Conservation (phyloP, 192 early-diverging fungal genomes). For the Linnemannia elongata region DNA sequence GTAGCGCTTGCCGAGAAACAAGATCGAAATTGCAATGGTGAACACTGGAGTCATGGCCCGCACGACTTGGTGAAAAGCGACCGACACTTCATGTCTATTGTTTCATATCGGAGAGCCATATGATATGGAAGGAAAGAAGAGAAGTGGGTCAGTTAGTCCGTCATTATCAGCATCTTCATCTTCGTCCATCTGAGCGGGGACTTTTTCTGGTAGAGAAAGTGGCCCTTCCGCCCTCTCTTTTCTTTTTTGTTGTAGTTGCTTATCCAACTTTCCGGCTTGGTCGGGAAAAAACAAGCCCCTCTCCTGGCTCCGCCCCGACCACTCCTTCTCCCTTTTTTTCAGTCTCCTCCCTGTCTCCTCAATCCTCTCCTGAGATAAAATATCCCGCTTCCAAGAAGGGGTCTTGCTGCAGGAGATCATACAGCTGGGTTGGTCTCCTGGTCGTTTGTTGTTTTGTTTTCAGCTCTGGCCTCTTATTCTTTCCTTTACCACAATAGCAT, state of each 20-base stretch:
- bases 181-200: background rate
- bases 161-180: too few species aligned
- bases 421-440: background rate
- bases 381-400: background rate
- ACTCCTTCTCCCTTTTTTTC: background rate
- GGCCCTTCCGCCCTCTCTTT: background rate
- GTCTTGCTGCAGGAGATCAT: background rate
- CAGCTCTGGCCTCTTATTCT: background rate
- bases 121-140: background rate
- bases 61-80: slow-evolving; percentile 85
- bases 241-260: background rate
- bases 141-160: background rate
- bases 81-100: slow-evolving; percentile 45
- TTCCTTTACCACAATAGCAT: background rate
- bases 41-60: slow-evolving; percentile 89
- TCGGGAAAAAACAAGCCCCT: background rate
- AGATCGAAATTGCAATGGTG: slow-evolving; percentile 75
- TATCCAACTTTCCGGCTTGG: background rate
- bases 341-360: background rate
- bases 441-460: background rate
- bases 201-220: background rate
- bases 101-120: background rate
- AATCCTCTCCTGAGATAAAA: background rate
- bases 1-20: slow-evolving; percentile 71
- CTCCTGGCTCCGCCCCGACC: slow-evolving; percentile 1